Base-by-base conservation (phyloP, 1,284 basidiomycete genomes). In the Cryptococcus sp. region DNA sequence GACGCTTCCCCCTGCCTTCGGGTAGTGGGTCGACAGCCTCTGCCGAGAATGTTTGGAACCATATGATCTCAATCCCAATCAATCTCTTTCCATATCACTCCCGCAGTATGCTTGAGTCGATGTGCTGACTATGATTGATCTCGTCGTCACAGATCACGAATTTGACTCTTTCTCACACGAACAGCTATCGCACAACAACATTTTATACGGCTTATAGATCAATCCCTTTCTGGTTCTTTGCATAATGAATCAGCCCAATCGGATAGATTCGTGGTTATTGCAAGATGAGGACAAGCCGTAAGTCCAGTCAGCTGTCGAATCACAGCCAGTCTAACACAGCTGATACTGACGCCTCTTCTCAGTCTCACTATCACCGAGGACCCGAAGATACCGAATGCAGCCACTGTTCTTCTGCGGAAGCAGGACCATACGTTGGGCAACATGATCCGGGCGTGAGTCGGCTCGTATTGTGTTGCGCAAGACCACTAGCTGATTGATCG, bases 341-440 rank as follows among this genome's bases (percentile, higher is more conserved):
- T 20, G 23, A 45, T n/a, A 40, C 54, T 57, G 47, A 55, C 27
- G 40, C 39, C 46, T 42, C n/a, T 15, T 19, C 47, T n/a, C 70
- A 94, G 93, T 50, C 86, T 98, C 59, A 90, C 93, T 72, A 84
- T 98, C 55, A 86, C 86, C 13, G 94, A 98, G 79, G 95, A 99
- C 79, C 94, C 93, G 49, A 96, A 95, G 80, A 91, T 99, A 59
- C 93, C 94, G 1, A 97, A 98, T 72, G 93, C 95, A 0, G 93
- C 93, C 16, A 96, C 93, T 0, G 85, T 99, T 65, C 90, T 91
- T 68, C 84, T 99, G 67, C 85, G 93, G 65, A 97, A 97, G 81
- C 93, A 98, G 76, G 96, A 99, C 75, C 96, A 99, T 73, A 99
- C 96, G 0, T 81, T 99, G 10, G 95, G 88, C 6, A 96, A 96